These are phyloP conservation scores for Candida frijolesensis DNA, from an alignment of 1,139 yeast species.

Conservation along the genomic window DNA sequence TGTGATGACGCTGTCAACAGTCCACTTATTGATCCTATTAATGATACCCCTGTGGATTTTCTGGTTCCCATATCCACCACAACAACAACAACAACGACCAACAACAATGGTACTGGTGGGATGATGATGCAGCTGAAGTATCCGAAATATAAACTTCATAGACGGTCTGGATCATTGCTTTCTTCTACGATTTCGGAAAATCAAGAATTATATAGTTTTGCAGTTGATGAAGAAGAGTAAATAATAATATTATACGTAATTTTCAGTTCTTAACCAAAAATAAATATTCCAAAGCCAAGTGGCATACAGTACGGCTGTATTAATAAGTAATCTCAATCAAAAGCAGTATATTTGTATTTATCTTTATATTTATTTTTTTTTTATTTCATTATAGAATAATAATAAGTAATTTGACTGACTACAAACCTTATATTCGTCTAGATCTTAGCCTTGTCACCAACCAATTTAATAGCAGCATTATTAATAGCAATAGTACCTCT, in stretches of 20 bases:
- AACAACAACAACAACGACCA: no score
- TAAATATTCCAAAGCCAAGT: no score
- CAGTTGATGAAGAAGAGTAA: slow-evolving; percentile 30
- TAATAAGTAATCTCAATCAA: no score
- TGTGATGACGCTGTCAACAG: slow-evolving; percentile 6
- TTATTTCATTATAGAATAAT: not conserved
- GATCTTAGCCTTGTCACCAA: slow-evolving; percentile 44
- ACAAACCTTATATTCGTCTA: slow-evolving; percentile 6
- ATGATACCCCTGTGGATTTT: slow-evolving; percentile 47
- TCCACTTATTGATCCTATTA: slow-evolving; percentile 41
- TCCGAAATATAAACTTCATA: not conserved
- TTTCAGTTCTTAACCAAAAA: no score
- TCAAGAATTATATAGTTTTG: slow-evolving; percentile 20
- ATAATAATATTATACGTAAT: not conserved
- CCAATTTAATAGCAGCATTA: slow-evolving; percentile 83
- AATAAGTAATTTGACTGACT: not conserved
- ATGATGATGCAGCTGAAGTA: not conserved
- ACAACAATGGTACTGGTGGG: no score
- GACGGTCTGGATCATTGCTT: slow-evolving; percentile 22
- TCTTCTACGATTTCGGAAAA: slow-evolving; percentile 25
- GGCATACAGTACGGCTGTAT: no score
- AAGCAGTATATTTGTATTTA: no score
- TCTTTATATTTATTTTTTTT: not conserved
- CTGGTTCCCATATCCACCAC: slow-evolving; percentile 24
- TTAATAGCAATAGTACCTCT: slow-evolving; percentile 79